These are phyloP conservation scores for Epichloe baconii DNA, from an alignment of 2,329 filamentous ascomycete genomes.

Conservation along the genomic window DNA sequence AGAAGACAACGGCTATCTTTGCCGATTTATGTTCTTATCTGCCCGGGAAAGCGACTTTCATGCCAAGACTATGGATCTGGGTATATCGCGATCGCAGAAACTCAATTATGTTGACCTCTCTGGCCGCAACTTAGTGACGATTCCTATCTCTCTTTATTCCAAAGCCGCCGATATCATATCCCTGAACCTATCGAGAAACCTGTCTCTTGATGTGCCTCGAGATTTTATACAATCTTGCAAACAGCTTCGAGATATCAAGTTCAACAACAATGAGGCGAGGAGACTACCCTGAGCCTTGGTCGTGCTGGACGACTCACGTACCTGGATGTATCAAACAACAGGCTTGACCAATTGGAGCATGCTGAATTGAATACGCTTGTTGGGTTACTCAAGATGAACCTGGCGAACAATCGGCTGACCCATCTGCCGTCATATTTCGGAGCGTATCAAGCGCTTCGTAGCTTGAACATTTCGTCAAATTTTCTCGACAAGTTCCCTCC, in stretches of 20 bases:
- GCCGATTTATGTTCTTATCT: slow-evolving; percentile 88
- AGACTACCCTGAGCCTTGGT: slow-evolving; percentile 74
- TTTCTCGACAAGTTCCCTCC: slow-evolving; percentile 73
- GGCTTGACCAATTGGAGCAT: slow-evolving; percentile 74
- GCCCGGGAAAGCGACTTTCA: slow-evolving; percentile 74
- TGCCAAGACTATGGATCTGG: slow-evolving; percentile 57
- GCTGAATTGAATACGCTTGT: slow-evolving; percentile 65
- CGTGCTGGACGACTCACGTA: slow-evolving; percentile 72
- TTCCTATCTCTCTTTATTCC: slow-evolving; percentile 86
- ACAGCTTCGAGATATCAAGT: slow-evolving; percentile 89
- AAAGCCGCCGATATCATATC: slow-evolving; percentile 89
- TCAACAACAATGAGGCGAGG: slow-evolving; percentile 83
- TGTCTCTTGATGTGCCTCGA: slow-evolving; percentile 83
- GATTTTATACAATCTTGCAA: slow-evolving; percentile 94
- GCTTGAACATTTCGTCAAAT: slow-evolving; percentile 87
- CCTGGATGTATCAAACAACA: slow-evolving; percentile 90
- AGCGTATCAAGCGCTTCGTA: slow-evolving; percentile 64
- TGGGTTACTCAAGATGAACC: slow-evolving; percentile 73
- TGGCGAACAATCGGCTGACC: slow-evolving; percentile 85
- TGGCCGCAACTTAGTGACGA: slow-evolving; percentile 81
- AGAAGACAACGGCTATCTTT: slow-evolving; percentile 95
- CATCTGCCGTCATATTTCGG: slow-evolving; percentile 72
- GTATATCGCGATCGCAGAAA: slow-evolving; percentile 71
- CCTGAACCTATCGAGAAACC: slow-evolving; percentile 82
- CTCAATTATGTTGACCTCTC: slow-evolving; percentile 90